phyloP scores from a whole-genome alignment of 164 flowering plant species.

The Tetrastigma voinierianum region DNA sequence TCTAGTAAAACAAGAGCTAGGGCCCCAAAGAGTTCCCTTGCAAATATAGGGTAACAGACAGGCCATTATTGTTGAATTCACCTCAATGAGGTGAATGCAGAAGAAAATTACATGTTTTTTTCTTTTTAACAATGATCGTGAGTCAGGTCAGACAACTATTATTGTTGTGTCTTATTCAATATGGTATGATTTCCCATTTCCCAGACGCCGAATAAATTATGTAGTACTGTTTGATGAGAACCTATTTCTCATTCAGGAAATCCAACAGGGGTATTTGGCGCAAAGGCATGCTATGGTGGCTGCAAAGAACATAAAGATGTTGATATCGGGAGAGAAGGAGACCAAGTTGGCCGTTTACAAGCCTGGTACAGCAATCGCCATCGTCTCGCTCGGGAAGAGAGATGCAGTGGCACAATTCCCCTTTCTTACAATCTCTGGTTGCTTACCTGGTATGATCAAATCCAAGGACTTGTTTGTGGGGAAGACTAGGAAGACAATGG shows the following conservation, averaged over 20 bases:
- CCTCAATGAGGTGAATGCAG: no score
- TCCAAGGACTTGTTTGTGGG: constrained; percentile 64
- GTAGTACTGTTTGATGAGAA: no score
- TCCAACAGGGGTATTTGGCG: constrained; percentile 25
- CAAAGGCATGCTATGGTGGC: constrained; percentile 43
- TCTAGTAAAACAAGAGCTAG: no score
- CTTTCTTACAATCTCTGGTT: constrained; percentile 43
- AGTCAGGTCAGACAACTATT: no score
- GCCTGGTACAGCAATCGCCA: constrained; percentile 37
- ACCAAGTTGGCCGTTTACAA: constrained; percentile 39
- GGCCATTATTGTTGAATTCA: no score
- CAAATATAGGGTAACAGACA: no score
- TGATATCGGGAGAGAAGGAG: constrained; percentile 47
- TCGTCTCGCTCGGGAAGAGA: constrained; percentile 62
- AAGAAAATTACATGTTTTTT: no score
- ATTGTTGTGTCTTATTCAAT: no score
- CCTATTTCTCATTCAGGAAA: neutral
- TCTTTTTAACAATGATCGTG: no score
- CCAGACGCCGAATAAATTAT: no score
- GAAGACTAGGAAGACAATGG: constrained; percentile 59
- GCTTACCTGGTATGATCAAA: constrained; percentile 59
- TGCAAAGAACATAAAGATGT: constrained; percentile 58
- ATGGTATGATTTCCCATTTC: no score
- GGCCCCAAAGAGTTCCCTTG: no score
- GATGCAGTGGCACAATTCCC: constrained; percentile 63